Evolutionary conservation across 2,329 filamentous ascomycete species (phyloP).

Genomic region (Cordyceps cicadae): DNA sequence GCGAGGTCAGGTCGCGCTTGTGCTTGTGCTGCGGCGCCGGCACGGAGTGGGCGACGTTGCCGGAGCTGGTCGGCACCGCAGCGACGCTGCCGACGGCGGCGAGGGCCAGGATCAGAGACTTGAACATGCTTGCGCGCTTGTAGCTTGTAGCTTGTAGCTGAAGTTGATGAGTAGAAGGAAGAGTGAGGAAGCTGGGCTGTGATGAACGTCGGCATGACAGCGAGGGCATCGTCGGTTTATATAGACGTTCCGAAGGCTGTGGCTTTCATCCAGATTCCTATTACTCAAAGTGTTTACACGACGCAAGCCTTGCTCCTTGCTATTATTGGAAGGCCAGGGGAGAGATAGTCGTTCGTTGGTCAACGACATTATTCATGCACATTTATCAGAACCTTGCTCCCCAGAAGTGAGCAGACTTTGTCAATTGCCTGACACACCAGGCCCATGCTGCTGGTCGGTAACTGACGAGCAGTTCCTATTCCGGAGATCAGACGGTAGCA

Average conservation of each 20-base stretch:
- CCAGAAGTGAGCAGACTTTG: not conserved
- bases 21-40: not conserved
- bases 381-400: not conserved
- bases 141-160: not conserved
- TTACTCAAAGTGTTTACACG: too few species aligned
- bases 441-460: not conserved
- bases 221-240: too few species aligned
- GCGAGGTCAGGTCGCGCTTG: not conserved
- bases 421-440: not conserved
- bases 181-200: not conserved
- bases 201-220: not conserved
- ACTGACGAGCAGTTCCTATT: not conserved
- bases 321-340: not conserved
- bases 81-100: not conserved
- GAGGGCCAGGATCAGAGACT: not conserved
- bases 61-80: not conserved
- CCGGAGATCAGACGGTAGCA: not conserved
- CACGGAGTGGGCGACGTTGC: not conserved
- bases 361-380: not conserved
- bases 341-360: not conserved
- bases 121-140: not conserved
- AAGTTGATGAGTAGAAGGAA: not conserved
- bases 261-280: too few species aligned
- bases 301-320: not conserved
- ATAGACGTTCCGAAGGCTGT: too few species aligned